Conservation (phyloP, 2,329 filamentous ascomycete species). For the Pseudocercospora macadamiae region DNA sequence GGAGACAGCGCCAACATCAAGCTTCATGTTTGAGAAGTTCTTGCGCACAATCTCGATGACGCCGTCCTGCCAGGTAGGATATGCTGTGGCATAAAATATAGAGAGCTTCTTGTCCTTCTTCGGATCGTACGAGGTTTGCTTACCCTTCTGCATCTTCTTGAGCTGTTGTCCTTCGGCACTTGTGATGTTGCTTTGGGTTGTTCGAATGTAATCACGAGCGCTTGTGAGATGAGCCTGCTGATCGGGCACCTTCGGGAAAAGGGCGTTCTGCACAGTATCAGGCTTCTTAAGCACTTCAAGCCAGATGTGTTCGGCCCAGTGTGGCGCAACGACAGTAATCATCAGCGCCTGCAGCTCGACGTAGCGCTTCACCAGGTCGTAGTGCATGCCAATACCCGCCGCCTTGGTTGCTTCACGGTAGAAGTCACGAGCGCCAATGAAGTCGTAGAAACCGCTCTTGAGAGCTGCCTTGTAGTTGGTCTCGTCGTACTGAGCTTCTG, state of each 20-base stretch:
- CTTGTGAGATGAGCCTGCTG: conserved; percentile 71
- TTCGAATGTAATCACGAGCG: conserved; percentile 78
- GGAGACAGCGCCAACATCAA: conserved; percentile 81
- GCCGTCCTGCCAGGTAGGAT: conserved; percentile 88
- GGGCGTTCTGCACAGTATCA: conserved; percentile 75
- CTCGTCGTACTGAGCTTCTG: conserved; percentile 73
- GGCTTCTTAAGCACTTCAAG: conserved; percentile 81
- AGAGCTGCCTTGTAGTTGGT: conserved; percentile 86
- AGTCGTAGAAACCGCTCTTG: conserved; percentile 83
- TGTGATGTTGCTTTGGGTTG: conserved; percentile 75
- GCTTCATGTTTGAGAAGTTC: conserved; percentile 64
- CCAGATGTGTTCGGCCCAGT: conserved; percentile 96
- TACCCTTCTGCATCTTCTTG: conserved; percentile 93
- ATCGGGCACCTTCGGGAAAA: conserved; percentile 70
- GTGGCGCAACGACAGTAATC: conserved; percentile 81
- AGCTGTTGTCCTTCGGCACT: conserved; percentile 79
- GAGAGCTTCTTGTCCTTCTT: conserved; percentile 90
- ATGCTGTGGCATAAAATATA: conserved; percentile 78
- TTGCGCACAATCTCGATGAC: conserved; percentile 80
- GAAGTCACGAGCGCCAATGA: conserved; percentile 83
- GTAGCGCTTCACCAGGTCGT: conserved; percentile 75
- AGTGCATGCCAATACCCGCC: conserved; percentile 83
- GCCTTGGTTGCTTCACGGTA: conserved; percentile 83
- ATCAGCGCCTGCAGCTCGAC: conserved; percentile 85
- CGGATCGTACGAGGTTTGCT: conserved; percentile 80